A percentile compares a stretch with the other conserved stretches of the same genome.
phyloP scores from a whole-genome alignment of 2,329 filamentous ascomycete species.

The Macrophomina pseudophaseolina region DNA sequence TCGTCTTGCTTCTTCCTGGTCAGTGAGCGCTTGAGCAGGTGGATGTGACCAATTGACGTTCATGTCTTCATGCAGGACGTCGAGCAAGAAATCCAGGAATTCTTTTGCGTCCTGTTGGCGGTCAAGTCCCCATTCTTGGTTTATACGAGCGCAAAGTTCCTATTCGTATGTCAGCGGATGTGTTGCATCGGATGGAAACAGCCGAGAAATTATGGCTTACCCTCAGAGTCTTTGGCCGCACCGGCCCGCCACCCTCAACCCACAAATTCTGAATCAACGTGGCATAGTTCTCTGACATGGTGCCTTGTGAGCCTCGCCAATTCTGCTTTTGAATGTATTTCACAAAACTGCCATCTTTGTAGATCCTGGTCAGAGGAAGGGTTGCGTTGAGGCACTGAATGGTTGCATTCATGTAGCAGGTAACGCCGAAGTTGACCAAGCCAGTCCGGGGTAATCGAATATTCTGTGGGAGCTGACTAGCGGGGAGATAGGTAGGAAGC shows the following conservation, averaged over 20 bases:
- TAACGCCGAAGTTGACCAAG: conserved; percentile 78
- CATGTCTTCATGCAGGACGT: conserved; percentile 84
- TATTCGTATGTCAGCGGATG: conserved; percentile 31
- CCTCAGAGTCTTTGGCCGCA: conserved; percentile 54
- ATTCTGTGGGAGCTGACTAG: conserved; percentile 50
- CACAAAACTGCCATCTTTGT: conserved; percentile 65
- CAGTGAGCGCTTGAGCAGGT: conserved; percentile 63
- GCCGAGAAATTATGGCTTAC: conserved; percentile 32
- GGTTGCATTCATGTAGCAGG: conserved; percentile 92
- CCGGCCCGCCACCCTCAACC: conserved; percentile 60
- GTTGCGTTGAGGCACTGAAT: conserved; percentile 84
- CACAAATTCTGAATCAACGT: conserved; percentile 66
- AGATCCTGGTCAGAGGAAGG: conserved; percentile 65
- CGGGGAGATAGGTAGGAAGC: conserved; percentile 52
- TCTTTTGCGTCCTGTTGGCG: conserved; percentile 92
- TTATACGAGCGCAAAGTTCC: conserved; percentile 68
- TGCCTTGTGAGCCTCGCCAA: conserved; percentile 70
- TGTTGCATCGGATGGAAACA: too few relatives aligned
- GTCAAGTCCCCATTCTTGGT: conserved; percentile 71
- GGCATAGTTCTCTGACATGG: conserved; percentile 66
- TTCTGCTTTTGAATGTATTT: conserved; percentile 62
- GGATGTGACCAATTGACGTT: conserved; percentile 69
- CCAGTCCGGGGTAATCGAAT: conserved; percentile 68
- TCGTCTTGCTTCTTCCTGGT: conserved; percentile 64
- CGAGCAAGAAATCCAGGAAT: conserved; percentile 81